A percentile compares a stretch with the other conserved stretches of the same genome.
These are phyloP conservation scores for Hyphopichia burtonii DNA, from an alignment of 1,139 yeast species.

Conservation along the genomic window DNA sequence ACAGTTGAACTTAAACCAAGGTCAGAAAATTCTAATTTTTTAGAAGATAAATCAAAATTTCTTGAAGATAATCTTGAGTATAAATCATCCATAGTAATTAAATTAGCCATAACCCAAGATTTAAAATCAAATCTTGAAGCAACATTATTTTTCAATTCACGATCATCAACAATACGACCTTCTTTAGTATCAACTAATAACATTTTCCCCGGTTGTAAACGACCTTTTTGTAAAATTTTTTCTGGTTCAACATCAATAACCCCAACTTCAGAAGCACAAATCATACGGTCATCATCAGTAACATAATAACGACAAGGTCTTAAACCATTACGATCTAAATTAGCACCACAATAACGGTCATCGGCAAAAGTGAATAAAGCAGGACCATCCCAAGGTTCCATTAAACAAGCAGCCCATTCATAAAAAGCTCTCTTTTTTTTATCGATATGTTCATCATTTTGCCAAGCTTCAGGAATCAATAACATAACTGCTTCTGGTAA, in stretches of 20 bases:
- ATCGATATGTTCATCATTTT: conserved; percentile 81
- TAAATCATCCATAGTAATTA: conserved; percentile 80
- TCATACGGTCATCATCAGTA: conserved; percentile 91
- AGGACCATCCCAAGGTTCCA: conserved; percentile 99
- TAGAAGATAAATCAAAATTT: conserved; percentile 30
- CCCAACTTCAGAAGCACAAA: conserved; percentile 98
- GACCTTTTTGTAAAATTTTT: conserved; percentile 82
- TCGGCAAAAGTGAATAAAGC: conserved; percentile 96
- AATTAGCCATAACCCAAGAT: conserved; percentile 86
- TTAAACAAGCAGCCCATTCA: conserved; percentile 98
- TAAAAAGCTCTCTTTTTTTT: conserved; percentile 91
- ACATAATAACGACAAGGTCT: conserved; percentile 98
- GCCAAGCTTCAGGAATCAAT: conserved; percentile 98
- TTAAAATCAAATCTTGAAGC: conserved; percentile 89
- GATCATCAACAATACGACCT: conserved; percentile 92
- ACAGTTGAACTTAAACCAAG: conserved; percentile 34
- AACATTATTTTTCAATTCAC: conserved; percentile 77
- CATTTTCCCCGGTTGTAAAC: conserved; percentile 96
- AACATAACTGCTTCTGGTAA: conserved; percentile 97
- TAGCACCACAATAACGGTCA: conserved; percentile 98
- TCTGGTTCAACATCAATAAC: conserved; percentile 88
- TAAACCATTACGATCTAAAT: conserved; percentile 93
- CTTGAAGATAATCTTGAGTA: conserved; percentile 55
- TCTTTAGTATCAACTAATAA: conserved; percentile 89
- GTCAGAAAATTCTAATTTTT: conserved; percentile 17